A percentile compares a stretch with the other conserved stretches of the same genome.
Conservation (phyloP, 257 asterid species). For the Knoxia roxburghii region DNA sequence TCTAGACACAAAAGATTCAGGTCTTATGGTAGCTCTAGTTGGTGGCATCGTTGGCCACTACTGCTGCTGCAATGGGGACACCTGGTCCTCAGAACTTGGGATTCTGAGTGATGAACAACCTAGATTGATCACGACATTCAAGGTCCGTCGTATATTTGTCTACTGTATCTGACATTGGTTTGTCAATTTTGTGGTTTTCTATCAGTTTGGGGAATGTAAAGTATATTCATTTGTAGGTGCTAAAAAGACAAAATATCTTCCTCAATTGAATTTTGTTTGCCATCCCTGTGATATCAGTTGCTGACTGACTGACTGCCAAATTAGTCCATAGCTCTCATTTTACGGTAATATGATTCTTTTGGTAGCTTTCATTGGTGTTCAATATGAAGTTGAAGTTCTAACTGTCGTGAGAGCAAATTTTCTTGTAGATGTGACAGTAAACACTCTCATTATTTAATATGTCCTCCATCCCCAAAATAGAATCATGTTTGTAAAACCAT, state of each 20-base stretch:
- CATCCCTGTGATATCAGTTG: neutral
- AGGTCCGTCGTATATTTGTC: constrained; percentile 40
- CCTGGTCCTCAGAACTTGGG: constrained; percentile 99
- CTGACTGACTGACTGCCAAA: neutral
- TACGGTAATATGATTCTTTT: neutral
- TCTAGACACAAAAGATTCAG: constrained; percentile 73
- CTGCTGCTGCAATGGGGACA: constrained; percentile 93
- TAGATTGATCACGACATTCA: constrained; percentile 70
- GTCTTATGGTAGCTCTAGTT: constrained; percentile 43
- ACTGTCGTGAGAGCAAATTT: neutral
- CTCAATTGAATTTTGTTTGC: neutral
- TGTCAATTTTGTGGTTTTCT: neutral
- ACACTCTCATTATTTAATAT: neutral
- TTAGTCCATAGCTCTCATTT: neutral
- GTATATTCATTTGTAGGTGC: neutral
- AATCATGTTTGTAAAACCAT: too few species aligned
- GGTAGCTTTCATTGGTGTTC: neutral
- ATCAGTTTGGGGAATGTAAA: neutral
- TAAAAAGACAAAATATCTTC: neutral
- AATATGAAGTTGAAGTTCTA: neutral
- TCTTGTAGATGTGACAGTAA: neutral
- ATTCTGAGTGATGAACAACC: constrained; percentile 89
- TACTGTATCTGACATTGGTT: neutral
- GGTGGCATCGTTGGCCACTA: constrained; percentile 91
- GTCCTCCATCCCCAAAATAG: too few species aligned